Conservation (phyloP, 2,329 filamentous ascomycete species). For the Xylariales sp. region DNA sequence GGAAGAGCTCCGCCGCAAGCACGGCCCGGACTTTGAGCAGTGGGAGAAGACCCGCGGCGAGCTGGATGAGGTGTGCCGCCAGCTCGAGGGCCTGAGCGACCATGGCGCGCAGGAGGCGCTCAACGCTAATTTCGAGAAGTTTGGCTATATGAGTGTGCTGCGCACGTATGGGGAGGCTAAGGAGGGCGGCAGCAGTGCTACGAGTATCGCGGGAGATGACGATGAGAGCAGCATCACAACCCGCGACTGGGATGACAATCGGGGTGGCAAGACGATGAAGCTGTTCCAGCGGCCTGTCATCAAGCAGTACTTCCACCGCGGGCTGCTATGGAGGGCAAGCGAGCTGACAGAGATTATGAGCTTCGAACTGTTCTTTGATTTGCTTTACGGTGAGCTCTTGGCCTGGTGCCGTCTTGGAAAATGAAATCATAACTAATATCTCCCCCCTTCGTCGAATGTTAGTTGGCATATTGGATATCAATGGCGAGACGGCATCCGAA, state of each 20-base stretch:
- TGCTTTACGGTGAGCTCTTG: constrained; percentile 43
- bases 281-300: constrained; percentile 57
- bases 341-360: constrained; percentile 56
- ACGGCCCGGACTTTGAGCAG: constrained; percentile 48
- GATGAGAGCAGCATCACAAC: not conserved
- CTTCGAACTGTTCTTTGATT: constrained; percentile 62
- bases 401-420: not conserved
- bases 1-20: constrained; percentile 39
- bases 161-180: constrained; percentile 44
- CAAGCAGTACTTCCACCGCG: constrained; percentile 63
- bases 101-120: constrained; percentile 44
- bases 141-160: constrained; percentile 47
- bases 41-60: constrained; percentile 52
- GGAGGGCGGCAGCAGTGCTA: constrained; percentile 12
- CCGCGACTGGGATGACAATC: not conserved
- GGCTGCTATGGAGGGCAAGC: constrained; percentile 57
- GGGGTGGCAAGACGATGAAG: constrained; percentile 41
- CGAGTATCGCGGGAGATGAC: not conserved
- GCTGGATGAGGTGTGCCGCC: constrained; percentile 44
- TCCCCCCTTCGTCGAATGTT: not conserved
- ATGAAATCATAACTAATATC: not conserved
- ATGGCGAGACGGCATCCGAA: constrained; percentile 57
- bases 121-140: constrained; percentile 58
- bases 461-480: constrained; percentile 60
- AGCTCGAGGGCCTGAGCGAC: constrained; percentile 50